Conservation (phyloP, 208 protist species). For the Histomonas meleagridis region DNA sequence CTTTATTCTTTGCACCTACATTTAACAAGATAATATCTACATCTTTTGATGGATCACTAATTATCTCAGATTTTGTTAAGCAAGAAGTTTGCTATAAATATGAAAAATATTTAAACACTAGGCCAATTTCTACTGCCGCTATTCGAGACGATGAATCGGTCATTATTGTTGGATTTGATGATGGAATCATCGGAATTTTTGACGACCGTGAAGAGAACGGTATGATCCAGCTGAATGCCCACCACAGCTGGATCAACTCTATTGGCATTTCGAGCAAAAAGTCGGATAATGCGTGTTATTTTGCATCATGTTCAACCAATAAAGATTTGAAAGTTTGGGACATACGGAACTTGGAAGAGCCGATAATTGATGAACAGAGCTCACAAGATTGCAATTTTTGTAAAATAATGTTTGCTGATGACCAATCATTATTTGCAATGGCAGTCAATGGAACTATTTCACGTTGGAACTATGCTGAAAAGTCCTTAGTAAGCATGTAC, state of each 20-base stretch:
- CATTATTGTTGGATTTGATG: not conserved
- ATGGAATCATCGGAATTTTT: not conserved
- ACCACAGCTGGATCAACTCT: not conserved
- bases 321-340: not conserved
- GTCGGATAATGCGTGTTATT: too few species aligned
- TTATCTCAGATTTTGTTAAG: not conserved
- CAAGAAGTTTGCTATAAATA: not conserved
- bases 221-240: not conserved
- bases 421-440: not conserved
- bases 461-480: not conserved
- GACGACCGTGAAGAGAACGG: not conserved
- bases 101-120: not conserved
- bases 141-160: not conserved
- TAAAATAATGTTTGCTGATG: not conserved
- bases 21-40: not conserved
- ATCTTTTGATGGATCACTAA: not conserved
- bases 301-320: not conserved
- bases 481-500: not conserved
- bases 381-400: not conserved
- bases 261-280: not conserved
- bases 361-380: not conserved
- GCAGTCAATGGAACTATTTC: not conserved
- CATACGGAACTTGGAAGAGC: not conserved
- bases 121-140: not conserved
- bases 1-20: not conserved